phyloP scores from a whole-genome alignment of 1,139 yeast genomes.

The Blastobotrys serpentis region DNA sequence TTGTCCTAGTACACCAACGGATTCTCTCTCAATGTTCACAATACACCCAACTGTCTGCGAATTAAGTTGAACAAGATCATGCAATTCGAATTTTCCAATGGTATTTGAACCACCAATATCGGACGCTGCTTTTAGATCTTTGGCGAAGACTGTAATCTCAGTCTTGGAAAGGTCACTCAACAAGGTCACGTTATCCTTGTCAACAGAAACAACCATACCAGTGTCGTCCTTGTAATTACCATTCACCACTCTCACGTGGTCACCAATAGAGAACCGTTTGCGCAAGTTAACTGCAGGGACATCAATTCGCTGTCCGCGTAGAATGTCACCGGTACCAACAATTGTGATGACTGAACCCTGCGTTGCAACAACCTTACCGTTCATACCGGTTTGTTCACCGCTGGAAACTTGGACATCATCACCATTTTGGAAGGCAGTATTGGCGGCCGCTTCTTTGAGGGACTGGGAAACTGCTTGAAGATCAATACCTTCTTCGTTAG shows the following conservation, averaged over 20 bases:
- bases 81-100: constrained; percentile 76
- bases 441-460: constrained; percentile 61
- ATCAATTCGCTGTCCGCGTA: constrained; percentile 52
- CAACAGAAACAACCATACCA: constrained; percentile 83
- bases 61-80: constrained; percentile 85
- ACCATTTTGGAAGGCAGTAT: constrained; percentile 79
- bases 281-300: constrained; percentile 81
- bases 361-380: constrained; percentile 73
- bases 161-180: constrained; percentile 84
- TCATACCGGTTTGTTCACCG: constrained; percentile 92
- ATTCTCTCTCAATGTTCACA: constrained; percentile 83
- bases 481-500: constrained; percentile 79
- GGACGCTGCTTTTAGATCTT: constrained; percentile 62
- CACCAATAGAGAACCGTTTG: constrained; percentile 87
- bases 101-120: constrained; percentile 52
- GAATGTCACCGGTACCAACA: constrained; percentile 52
- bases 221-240: constrained; percentile 94
- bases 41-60: constrained; percentile 87
- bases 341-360: constrained; percentile 64
- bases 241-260: constrained; percentile 87
- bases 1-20: constrained; percentile 76
- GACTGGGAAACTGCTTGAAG: constrained; percentile 82
- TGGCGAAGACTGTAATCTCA: constrained; percentile 89
- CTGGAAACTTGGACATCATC: constrained; percentile 87
- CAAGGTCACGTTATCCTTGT: constrained; percentile 82